Conservation (phyloP, 2,329 filamentous ascomycete species). For the Fusarium nisikadoi region DNA sequence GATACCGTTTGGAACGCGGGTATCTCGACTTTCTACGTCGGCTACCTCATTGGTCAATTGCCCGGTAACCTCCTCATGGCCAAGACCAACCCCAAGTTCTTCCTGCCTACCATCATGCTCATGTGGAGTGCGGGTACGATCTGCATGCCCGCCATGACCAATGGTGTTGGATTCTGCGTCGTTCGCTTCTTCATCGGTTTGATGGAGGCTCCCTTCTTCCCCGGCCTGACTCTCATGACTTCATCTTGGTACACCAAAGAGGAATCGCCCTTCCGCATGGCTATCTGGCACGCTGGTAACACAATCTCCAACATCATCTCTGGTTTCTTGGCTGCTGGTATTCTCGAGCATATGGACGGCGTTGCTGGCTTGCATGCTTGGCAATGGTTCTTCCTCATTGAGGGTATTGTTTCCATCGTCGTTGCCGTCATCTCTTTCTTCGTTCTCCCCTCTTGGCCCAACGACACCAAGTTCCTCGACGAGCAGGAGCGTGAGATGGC, state of each 20-base stretch:
- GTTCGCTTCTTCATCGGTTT: slow-evolving; percentile 49
- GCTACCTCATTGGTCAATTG: slow-evolving; percentile 58
- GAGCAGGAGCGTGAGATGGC: slow-evolving; percentile 54
- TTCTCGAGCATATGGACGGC: slow-evolving; percentile 56
- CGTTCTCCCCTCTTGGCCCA: slow-evolving; percentile 49
- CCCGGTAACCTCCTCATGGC: slow-evolving; percentile 60
- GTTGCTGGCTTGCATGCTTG: slow-evolving; percentile 49
- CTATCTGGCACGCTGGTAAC: slow-evolving; percentile 59
- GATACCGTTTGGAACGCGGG: slow-evolving; percentile 53
- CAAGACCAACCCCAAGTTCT: slow-evolving; percentile 50
- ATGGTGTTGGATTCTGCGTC: slow-evolving; percentile 42
- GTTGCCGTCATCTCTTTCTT: slow-evolving; percentile 48
- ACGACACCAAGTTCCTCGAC: slow-evolving; percentile 49
- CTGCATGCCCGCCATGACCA: slow-evolving; percentile 55
- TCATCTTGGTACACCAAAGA: slow-evolving; percentile 60
- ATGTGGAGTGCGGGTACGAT: slow-evolving; percentile 56
- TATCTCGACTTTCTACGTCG: slow-evolving; percentile 58
- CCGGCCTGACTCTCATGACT: slow-evolving; percentile 47
- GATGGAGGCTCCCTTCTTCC: slow-evolving; percentile 56
- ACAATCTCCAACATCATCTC: slow-evolving; percentile 58
- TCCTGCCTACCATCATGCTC: slow-evolving; percentile 54
- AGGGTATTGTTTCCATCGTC: slow-evolving; percentile 47
- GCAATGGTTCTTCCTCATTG: slow-evolving; percentile 58
- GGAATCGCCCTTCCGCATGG: slow-evolving; percentile 57
- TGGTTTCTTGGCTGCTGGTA: slow-evolving; percentile 56